Evolutionary conservation across 148 eudicot species (phyloP).

Genomic region (Dysphania ambrosioides): DNA sequence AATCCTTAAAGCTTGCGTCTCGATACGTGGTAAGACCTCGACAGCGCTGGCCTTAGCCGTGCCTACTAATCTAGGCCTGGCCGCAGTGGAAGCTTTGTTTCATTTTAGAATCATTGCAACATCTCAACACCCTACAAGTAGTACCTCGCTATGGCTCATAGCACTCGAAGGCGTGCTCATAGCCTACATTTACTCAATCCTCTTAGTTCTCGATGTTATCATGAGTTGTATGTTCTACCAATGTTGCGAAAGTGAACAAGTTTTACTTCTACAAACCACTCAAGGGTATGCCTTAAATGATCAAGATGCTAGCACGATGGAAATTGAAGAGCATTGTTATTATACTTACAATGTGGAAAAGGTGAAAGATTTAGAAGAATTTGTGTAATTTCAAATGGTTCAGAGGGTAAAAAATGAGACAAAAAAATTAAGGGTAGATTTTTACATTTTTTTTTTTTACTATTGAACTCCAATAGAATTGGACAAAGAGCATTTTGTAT

Average conservation of each 20-base stretch:
- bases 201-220: constrained; percentile 55
- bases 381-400: constrained; percentile 10
- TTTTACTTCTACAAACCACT: background rate
- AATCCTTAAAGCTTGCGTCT: constrained; percentile 48
- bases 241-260: constrained; percentile 34
- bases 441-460: background rate
- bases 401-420: background rate
- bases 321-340: constrained; percentile 3
- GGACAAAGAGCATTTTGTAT: constrained; percentile 14
- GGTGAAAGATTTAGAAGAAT: constrained; percentile 26
- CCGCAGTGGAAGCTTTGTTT: constrained; percentile 66
- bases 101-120: constrained; percentile 48
- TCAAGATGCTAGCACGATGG: background rate
- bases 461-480: background rate
- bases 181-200: constrained; percentile 55
- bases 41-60: constrained; percentile 59
- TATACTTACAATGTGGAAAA: constrained; percentile 14
- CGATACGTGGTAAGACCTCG: constrained; percentile 49
- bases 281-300: background rate
- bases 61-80: constrained; percentile 53
- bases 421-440: constrained; percentile 3
- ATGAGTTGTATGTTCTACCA: constrained; percentile 50
- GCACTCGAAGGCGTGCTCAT: constrained; percentile 59
- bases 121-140: background rate
- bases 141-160: constrained; percentile 18